phyloP scores from a whole-genome alignment of 1,139 yeast species.

The Zhuliangozyma parablackwelliae region DNA sequence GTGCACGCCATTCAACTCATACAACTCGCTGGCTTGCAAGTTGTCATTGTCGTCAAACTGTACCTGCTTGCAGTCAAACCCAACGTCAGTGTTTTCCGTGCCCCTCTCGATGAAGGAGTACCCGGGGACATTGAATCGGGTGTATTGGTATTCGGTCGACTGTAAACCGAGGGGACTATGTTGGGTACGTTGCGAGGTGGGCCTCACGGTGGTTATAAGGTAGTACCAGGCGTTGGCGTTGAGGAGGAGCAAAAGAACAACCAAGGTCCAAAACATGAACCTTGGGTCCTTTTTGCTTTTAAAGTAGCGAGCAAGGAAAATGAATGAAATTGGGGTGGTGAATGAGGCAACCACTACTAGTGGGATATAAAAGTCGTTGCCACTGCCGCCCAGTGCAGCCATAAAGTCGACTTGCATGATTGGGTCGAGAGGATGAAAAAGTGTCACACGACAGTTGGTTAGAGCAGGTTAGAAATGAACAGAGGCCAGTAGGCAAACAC shows the following conservation, averaged over 20 bases:
- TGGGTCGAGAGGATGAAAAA: too few relatives aligned
- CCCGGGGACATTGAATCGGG: slow-evolving; percentile 6
- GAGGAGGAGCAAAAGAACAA: background rate
- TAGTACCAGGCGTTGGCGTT: slow-evolving; percentile 3
- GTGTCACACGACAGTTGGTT: too few relatives aligned
- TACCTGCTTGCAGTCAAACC: slow-evolving; percentile 3
- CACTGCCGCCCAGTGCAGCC: too few relatives aligned
- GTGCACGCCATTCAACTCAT: slow-evolving; percentile 6
- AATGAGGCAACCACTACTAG: too few relatives aligned
- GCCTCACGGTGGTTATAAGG: background rate
- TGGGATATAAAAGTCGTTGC: too few relatives aligned
- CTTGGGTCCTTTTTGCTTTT: background rate
- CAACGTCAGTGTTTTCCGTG: background rate
- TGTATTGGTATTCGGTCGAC: background rate
- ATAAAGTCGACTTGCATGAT: too few relatives aligned
- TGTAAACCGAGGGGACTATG: too few relatives aligned
- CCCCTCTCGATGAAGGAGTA: slow-evolving; percentile 9
- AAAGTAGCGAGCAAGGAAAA: too few relatives aligned
- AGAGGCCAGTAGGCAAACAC: too few relatives aligned
- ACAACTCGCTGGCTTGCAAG: slow-evolving; percentile 3
- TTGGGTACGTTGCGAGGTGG: too few relatives aligned
- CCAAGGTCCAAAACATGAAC: background rate
- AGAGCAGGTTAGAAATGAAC: too few relatives aligned
- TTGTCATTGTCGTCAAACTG: slow-evolving; percentile 1
- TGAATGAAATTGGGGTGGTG: too few relatives aligned